Percentiles rank a stretch among this genome's conserved stretches.
Conservation (phyloP, 345 rosid species). For the Ceriops zippeliana region DNA sequence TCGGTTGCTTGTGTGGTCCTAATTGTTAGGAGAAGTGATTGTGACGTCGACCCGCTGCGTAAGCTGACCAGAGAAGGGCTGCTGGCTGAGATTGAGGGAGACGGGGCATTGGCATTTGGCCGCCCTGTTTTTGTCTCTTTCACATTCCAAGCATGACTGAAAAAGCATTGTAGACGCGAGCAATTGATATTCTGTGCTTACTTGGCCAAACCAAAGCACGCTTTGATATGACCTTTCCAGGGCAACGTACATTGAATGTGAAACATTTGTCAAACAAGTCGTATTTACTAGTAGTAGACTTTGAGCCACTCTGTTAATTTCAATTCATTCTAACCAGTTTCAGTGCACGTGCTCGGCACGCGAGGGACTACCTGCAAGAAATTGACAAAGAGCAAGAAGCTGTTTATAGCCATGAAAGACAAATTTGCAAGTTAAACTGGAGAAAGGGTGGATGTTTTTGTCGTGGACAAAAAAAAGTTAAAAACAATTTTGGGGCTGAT, state of each 20-base stretch:
- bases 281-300: background rate
- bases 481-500: too few relatives aligned
- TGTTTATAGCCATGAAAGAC: too few relatives aligned
- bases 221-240: background rate
- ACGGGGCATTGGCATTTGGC: background rate
- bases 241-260: slow-evolving; percentile 9
- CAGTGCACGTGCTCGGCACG: too few relatives aligned
- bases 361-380: too few relatives aligned
- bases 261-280: background rate
- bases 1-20: background rate
- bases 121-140: background rate
- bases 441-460: too few relatives aligned
- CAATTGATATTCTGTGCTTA: background rate
- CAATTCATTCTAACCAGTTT: too few relatives aligned
- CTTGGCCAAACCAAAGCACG: background rate
- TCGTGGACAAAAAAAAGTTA: too few relatives aligned
- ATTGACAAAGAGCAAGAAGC: too few relatives aligned
- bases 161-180: slow-evolving; percentile 6
- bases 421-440: too few relatives aligned
- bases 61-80: background rate
- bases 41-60: background rate
- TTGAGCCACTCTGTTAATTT: background rate
- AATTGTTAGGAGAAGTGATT: background rate
- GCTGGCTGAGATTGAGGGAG: background rate
- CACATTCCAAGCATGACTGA: background rate